Base-by-base conservation (phyloP, 352 stramenopile genomes). In the Globisporangium parvum region DNA sequence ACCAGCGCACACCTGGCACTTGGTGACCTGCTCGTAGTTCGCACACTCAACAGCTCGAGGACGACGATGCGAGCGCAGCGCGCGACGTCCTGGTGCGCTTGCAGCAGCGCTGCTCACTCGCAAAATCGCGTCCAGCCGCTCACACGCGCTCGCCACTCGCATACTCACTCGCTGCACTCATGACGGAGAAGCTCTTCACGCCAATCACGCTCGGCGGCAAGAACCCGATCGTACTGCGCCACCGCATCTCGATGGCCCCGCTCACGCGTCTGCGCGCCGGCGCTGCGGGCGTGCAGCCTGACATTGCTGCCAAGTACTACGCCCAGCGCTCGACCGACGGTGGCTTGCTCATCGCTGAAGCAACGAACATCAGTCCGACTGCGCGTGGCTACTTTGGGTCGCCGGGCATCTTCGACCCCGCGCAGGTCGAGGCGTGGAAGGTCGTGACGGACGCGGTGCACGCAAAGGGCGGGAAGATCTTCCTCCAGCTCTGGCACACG, bases 401-500 rank as follows among this genome's bases (percentile, higher is more conserved):
- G n/a, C 73, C 73, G 6, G 72, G 69, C 17, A 67, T 87, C 37
- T 79, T 63, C 42, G 70, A 33, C 23, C 33, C 66, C 21, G 68
- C 70, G 21, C 75, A 87, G 51, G 45, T 67, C 47, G 42, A 66
- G 10, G 62, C 23, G 8, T 85, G 74, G 74, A 82, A 85, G 45
- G 28, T 53, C 40, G 51, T 85, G 14, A 69, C 48, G 0, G 72
- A 89, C 37, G 48, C 60, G 2, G 81, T 94, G 17, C 85, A 95
- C 55, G 63, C 55, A 12, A 82, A 87, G 40, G 69, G 64, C 37
- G 73, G 70, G 39, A 62, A 66, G 18, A 91, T 93, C 47, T 85
- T 74, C 56, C 26, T 71, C 31, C 84, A 95, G 63, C 58, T 95
- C 14, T 93, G 81, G 81, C 84, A 95, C 59, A 68, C 71, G 15